Percentiles rank a stretch among this genome's conserved stretches.
phyloP scores from a whole-genome alignment of 768 basidiomycete species.

The Stropharia rugosoannulata region DNA sequence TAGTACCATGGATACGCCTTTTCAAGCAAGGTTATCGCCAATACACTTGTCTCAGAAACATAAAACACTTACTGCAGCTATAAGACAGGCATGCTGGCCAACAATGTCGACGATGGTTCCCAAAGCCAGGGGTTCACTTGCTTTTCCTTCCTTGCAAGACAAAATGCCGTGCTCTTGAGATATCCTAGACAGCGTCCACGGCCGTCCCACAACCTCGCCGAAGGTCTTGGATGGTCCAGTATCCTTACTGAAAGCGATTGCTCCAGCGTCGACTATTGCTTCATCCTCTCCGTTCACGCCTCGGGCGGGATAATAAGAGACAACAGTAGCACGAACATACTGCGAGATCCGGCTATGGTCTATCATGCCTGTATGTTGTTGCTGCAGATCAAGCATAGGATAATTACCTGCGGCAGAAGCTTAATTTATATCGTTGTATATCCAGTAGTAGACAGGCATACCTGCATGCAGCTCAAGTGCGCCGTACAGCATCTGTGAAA shows the following conservation, averaged over 20 bases:
- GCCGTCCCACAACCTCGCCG: constrained; percentile 67
- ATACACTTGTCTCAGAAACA: not conserved
- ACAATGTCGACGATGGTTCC: constrained; percentile 71
- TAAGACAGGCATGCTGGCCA: constrained; percentile 86
- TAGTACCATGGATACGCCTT: constrained; percentile 81
- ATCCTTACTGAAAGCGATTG: constrained; percentile 87
- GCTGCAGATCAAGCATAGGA: constrained; percentile 82
- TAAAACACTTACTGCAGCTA: constrained; percentile 49
- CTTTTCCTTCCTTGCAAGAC: constrained; percentile 28
- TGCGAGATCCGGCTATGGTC: constrained; percentile 57
- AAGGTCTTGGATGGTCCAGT: constrained; percentile 70
- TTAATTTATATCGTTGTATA: not conserved
- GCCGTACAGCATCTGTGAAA: constrained; percentile 53
- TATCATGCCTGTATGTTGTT: constrained; percentile 72
- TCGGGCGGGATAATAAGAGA: constrained; percentile 79
- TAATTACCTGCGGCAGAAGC: constrained; percentile 62
- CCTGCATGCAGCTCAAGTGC: constrained; percentile 77
- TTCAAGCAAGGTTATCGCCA: not conserved
- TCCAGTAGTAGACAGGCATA: constrained; percentile 21
- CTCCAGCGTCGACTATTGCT: constrained; percentile 80
- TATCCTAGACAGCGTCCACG: constrained; percentile 64
- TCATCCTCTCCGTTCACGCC: constrained; percentile 63
- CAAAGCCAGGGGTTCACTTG: constrained; percentile 38
- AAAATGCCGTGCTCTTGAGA: constrained; percentile 83
- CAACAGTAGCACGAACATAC: constrained; percentile 66